Evolutionary conservation across 768 basidiomycete genomes (phyloP), one percentile per base, ranked within the genome.

Genomic region (Hygrophorus russula): DNA sequence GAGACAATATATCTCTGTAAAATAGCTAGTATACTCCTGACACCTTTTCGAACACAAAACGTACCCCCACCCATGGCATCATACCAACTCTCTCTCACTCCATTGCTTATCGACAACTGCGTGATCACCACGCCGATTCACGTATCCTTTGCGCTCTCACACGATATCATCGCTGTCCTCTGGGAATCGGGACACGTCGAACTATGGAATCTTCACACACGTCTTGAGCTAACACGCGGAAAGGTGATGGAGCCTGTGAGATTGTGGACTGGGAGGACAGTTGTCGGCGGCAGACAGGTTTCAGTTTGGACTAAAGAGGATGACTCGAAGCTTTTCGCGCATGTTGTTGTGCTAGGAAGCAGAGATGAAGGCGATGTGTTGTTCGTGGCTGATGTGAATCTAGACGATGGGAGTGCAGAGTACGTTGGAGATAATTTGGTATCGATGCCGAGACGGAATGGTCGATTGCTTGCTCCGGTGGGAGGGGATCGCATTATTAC

Each of bases 51-150:
- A 32, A 74, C 78, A 0, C 88, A 94, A 63, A 97, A 96, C 56
- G 74, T 94, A 4, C 96, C 94, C n/a, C 96, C 96, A n/a, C 96
- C 96, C 0, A 93, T 96, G 90, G 86, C 81, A 1, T 82, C 89
- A 1, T 68, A 71, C 47, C 61, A 69, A 47, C 63, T 74, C 9
- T 29, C 56, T 0, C 45, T 68, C 12, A 45, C 47, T 11, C 53
- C 60, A 8, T 36, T 52, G 10, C 47, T 58, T 29, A 13, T 42
- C 9, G 14, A 46, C 29, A 39, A 48, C 41, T 43, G 45, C 19
- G 34, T 33, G 36, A 50, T 55, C n/a, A 59, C 50, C n/a, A 60
- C 73, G 0, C 88, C 92, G 0, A 57, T 80, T 7, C 80, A 93
- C 56, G 62, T 76, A 3, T 65, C 79, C 3, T 80, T 91, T 46